These are phyloP conservation scores for Xylaria telfairii DNA, from an alignment of 495 filamentous ascomycete species.

Conservation along the genomic window DNA sequence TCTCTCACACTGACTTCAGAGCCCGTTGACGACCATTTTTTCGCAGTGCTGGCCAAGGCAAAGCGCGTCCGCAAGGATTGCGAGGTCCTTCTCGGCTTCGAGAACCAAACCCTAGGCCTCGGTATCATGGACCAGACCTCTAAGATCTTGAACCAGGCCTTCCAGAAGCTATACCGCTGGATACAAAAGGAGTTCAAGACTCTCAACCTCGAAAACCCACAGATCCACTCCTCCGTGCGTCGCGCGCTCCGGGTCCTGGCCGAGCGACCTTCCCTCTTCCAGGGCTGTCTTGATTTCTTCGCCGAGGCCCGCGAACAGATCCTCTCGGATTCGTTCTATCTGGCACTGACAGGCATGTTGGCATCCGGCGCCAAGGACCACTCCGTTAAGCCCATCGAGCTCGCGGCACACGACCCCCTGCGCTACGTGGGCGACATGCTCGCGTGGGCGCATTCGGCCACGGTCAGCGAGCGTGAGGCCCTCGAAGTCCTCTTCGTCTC, in stretches of 20 bases:
- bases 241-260: constrained; percentile 86
- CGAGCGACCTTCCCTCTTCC: constrained; percentile 87
- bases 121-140: constrained; percentile 92
- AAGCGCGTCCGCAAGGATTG: constrained; percentile 90
- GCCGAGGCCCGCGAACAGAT: constrained; percentile 88
- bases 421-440: constrained; percentile 98
- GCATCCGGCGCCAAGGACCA: constrained; percentile 48
- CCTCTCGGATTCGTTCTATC: constrained; percentile 88
- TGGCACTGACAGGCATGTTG: constrained; percentile 79
- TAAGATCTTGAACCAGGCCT: constrained; percentile 83
- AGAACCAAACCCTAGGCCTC: constrained; percentile 82
- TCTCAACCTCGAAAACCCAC: constrained; percentile 91
- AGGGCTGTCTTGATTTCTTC: constrained; percentile 93
- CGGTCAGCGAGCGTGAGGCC: constrained; percentile 92
- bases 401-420: constrained; percentile 88
- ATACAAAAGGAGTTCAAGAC: constrained; percentile 92
- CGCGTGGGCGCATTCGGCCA: constrained; percentile 92
- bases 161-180: constrained; percentile 95
- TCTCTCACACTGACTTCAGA: constrained; percentile 76
- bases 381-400: constrained; percentile 88
- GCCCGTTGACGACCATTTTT: constrained; percentile 86
- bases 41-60: constrained; percentile 75
- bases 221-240: constrained; percentile 85
- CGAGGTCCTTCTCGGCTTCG: constrained; percentile 84
- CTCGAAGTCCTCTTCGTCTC: constrained; percentile 89